These are phyloP conservation scores for Coniochaeta sp. DNA, from an alignment of 2,329 filamentous ascomycete genomes.

Conservation along the genomic window DNA sequence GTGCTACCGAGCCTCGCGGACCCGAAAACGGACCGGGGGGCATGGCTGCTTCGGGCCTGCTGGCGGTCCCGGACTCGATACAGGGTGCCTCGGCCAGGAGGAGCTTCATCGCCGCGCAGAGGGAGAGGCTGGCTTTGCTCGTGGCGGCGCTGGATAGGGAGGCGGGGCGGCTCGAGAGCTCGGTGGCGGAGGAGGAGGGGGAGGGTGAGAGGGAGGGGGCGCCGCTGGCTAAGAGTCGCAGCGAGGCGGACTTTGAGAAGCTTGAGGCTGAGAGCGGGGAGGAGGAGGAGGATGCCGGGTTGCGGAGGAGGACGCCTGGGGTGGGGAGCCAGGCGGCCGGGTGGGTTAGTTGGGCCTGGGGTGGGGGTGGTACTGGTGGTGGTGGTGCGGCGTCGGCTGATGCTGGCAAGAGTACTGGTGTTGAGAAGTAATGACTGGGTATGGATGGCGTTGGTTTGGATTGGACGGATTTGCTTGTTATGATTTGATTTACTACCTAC, in stretches of 20 bases:
- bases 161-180: slow-evolving; percentile 53
- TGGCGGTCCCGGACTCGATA: slow-evolving; percentile 68
- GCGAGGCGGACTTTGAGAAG: slow-evolving; percentile 84
- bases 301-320: slow-evolving; percentile 10
- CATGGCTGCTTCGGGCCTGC: slow-evolving; percentile 13
- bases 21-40: too few relatives aligned
- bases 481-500: slow-evolving; percentile 1
- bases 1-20: slow-evolving; percentile 9
- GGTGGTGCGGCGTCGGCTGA: slow-evolving; percentile 11
- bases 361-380: slow-evolving; percentile 14
- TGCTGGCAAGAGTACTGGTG: slow-evolving; percentile 25
- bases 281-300: slow-evolving; percentile 28
- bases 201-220: slow-evolving; percentile 3
- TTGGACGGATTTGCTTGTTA: neutral
- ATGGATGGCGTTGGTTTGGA: neutral
- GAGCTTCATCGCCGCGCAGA: slow-evolving; percentile 69
- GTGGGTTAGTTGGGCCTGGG: slow-evolving; percentile 45
- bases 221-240: slow-evolving; percentile 67
- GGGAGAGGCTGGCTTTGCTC: slow-evolving; percentile 66
- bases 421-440: slow-evolving; percentile 19
- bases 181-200: slow-evolving; percentile 25
- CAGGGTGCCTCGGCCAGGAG: slow-evolving; percentile 58
- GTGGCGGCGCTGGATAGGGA: slow-evolving; percentile 74
- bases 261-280: slow-evolving; percentile 67
- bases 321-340: slow-evolving; percentile 19